These are phyloP conservation scores for Phytopythium aichiense DNA, from an alignment of 352 stramenopile species.

Conservation along the genomic window DNA sequence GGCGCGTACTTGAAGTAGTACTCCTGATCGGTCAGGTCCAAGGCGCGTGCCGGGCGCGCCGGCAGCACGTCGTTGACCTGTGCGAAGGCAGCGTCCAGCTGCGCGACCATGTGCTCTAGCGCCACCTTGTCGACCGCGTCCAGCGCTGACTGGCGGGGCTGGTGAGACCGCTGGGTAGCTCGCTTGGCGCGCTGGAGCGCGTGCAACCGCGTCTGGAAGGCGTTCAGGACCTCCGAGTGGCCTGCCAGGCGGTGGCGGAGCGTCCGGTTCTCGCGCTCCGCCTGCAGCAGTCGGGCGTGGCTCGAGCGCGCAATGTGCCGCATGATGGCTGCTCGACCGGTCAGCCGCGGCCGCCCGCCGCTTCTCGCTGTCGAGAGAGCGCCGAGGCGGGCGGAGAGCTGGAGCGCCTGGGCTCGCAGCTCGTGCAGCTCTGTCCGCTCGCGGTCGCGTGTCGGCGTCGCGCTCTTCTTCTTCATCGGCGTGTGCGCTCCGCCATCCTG, in stretches of 20 bases:
- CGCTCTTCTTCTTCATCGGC: constrained; percentile 2
- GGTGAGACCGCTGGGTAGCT: background rate
- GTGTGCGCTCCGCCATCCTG: too few species aligned
- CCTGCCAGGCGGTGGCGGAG: constrained; percentile 11
- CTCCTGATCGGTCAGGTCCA: constrained; percentile 29
- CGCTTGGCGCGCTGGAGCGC: background rate
- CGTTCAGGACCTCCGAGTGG: background rate
- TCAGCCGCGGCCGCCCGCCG: background rate
- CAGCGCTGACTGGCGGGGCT: background rate
- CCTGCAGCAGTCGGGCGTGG: constrained; percentile 1
- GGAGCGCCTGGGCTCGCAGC: constrained; percentile 14
- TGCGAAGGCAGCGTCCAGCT: constrained; percentile 33
- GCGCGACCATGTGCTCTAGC: constrained; percentile 23
- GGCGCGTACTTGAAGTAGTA: constrained; percentile 4
- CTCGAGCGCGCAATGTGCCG: constrained; percentile 21
- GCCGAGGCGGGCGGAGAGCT: constrained; percentile 14
- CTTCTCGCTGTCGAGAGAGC: background rate
- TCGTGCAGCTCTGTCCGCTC: constrained; percentile 23
- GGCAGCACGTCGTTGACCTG: constrained; percentile 36
- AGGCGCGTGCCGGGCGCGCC: background rate
- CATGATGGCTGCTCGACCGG: constrained; percentile 9
- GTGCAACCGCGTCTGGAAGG: background rate
- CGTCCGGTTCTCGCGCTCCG: constrained; percentile 18
- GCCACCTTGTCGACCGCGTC: background rate
- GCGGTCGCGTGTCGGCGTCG: constrained; percentile 21